phyloP scores from a whole-genome alignment of 2,329 filamentous ascomycete species.

The Zymoseptoria pseudotritici region DNA sequence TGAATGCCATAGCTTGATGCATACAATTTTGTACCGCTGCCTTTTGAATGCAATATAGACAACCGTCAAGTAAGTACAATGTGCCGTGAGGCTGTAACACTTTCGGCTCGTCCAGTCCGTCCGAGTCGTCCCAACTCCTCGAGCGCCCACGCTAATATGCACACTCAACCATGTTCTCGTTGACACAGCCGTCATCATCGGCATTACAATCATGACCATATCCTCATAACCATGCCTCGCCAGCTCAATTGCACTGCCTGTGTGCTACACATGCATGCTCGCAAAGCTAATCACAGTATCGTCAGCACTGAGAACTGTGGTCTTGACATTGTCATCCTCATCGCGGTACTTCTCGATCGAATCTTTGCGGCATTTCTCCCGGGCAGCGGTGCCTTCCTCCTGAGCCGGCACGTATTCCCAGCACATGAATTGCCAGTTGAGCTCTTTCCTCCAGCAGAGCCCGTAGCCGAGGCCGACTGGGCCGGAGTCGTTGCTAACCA shows the following conservation, averaged over 20 bases:
- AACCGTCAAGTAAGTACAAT: not conserved
- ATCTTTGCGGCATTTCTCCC: conserved; percentile 17
- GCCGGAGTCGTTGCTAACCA: conserved; percentile 30
- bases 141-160: conserved; percentile 1
- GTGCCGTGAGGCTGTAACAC: not conserved
- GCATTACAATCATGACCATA: conserved; percentile 14
- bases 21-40: not conserved
- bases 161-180: not conserved
- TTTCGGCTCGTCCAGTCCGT: not conserved
- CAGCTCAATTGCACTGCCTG: conserved; percentile 25
- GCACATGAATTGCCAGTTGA: conserved; percentile 78
- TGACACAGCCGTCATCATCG: not conserved
- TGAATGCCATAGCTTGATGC: not conserved
- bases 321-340: conserved; percentile 14
- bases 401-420: conserved; percentile 53
- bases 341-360: conserved; percentile 18
- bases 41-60: not conserved
- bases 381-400: conserved; percentile 16
- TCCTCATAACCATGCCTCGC: conserved; percentile 26
- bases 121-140: not conserved
- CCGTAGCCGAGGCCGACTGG: conserved; percentile 46
- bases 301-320: conserved; percentile 22
- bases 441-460: conserved; percentile 60
- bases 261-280: conserved; percentile 31
- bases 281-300: conserved; percentile 29